Evolutionary conservation across 2,329 filamentous ascomycete genomes (phyloP).

Genomic region (Penicillium sp.): DNA sequence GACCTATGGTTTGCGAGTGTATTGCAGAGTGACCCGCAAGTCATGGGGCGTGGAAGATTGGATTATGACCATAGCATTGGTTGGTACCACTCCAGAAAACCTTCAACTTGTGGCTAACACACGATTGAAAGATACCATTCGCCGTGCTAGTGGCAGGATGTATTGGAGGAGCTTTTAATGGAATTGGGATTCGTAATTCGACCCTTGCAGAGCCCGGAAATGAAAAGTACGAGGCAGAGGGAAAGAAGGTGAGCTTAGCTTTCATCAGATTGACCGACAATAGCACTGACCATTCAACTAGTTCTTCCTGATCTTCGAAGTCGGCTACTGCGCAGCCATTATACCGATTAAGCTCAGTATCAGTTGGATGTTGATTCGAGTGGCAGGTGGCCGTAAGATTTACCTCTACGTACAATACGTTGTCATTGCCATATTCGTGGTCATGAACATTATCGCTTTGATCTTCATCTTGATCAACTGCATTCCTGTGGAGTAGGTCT

Average conservation of each 20-base stretch:
- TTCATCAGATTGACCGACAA: background rate
- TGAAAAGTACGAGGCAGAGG: slow-evolving; percentile 14
- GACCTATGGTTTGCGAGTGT: slow-evolving; percentile 18
- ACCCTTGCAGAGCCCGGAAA: slow-evolving; percentile 17
- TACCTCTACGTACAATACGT: slow-evolving; percentile 24
- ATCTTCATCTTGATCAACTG: slow-evolving; percentile 26
- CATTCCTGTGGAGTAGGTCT: slow-evolving; percentile 19
- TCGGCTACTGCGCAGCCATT: slow-evolving; percentile 27
- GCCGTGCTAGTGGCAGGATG: slow-evolving; percentile 19
- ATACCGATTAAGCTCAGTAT: slow-evolving; percentile 30
- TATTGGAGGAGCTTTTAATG: slow-evolving; percentile 25
- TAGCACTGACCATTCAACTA: slow-evolving; percentile 1
- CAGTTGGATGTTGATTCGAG: slow-evolving; percentile 27
- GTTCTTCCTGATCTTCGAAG: slow-evolving; percentile 29
- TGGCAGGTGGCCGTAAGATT: slow-evolving; percentile 21
- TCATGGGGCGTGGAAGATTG: slow-evolving; percentile 25
- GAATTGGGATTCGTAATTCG: slow-evolving; percentile 18
- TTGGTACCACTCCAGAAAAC: background rate
- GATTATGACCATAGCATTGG: slow-evolving; percentile 26
- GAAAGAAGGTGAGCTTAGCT: slow-evolving; percentile 16
- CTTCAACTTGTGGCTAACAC: background rate
- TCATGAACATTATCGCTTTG: slow-evolving; percentile 25
- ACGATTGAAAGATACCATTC: slow-evolving; percentile 15
- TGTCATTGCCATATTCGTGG: slow-evolving; percentile 16
- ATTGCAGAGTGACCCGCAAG: slow-evolving; percentile 17